Conservation (phyloP, 306 rosid species). For the Prinsepia uniflora region DNA sequence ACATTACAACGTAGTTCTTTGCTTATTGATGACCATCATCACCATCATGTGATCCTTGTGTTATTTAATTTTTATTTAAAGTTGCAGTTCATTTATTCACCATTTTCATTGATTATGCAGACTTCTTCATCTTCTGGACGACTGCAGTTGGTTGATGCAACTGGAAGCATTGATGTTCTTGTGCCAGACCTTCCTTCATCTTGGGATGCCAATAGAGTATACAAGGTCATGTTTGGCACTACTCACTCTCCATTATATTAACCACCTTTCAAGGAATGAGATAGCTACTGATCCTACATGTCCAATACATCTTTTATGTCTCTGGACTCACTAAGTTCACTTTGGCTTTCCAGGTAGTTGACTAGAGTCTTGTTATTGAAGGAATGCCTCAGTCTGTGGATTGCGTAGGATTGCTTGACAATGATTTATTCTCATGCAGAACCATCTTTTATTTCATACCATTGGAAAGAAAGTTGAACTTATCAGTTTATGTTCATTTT, state of each 20-base stretch:
- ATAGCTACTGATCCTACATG: background rate
- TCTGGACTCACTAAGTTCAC: conserved; percentile 24
- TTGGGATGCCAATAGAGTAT: conserved; percentile 49
- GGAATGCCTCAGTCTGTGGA: conserved; percentile 41
- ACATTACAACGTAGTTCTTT: background rate
- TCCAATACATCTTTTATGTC: conserved; percentile 20
- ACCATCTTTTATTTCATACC: conserved; percentile 47
- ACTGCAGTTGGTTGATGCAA: conserved; percentile 81
- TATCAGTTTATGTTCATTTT: conserved; percentile 47
- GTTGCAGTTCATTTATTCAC: conserved; percentile 13
- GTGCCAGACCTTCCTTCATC: conserved; percentile 82
- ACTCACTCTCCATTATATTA: conserved; percentile 6
- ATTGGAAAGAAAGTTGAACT: conserved; percentile 31
- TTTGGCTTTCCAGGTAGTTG: conserved; percentile 53
- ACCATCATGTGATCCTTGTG: background rate
- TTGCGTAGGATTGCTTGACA: conserved; percentile 29
- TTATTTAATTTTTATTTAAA: conserved; percentile 10
- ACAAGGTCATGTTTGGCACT: conserved; percentile 50
- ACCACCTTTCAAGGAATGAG: conserved; percentile 3
- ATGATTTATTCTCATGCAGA: conserved; percentile 55
- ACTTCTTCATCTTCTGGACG: conserved; percentile 55
- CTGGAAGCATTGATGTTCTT: conserved; percentile 73
- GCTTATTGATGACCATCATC: background rate
- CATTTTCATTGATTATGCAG: conserved; percentile 39
- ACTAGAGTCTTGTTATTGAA: conserved; percentile 61